phyloP scores from a whole-genome alignment of 495 filamentous ascomycete genomes.

The Hypoxylon lienhwacheense region DNA sequence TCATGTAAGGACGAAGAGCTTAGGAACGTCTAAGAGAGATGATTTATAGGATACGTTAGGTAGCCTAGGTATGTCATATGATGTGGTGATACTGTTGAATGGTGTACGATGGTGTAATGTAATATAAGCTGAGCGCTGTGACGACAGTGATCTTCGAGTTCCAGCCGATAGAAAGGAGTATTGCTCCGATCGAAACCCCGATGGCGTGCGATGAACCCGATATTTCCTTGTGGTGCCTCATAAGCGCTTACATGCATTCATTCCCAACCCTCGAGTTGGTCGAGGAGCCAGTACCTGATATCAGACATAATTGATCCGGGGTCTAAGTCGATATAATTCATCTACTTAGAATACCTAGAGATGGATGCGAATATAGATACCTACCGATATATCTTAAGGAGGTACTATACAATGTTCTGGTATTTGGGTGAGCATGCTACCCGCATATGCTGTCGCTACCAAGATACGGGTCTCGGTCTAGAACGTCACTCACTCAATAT shows the following conservation, averaged over 20 bases:
- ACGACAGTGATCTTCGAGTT: slow-evolving; percentile 19
- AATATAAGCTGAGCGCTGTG: slow-evolving; percentile 8
- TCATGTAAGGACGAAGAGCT: too few relatives aligned
- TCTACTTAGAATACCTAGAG: slow-evolving; percentile 12
- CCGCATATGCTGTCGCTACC: slow-evolving; percentile 8
- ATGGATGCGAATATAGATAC: slow-evolving; percentile 11
- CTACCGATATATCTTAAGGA: too few relatives aligned
- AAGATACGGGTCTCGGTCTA: slow-evolving; percentile 10
- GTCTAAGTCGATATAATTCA: slow-evolving; percentile 15
- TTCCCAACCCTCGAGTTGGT: slow-evolving; percentile 6
- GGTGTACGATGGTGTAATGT: slow-evolving; percentile 1
- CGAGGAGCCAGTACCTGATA: slow-evolving; percentile 10
- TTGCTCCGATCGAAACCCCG: slow-evolving; percentile 32
- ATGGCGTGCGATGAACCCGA: slow-evolving; percentile 26
- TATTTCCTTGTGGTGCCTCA: slow-evolving; percentile 18
- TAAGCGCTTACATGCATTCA: slow-evolving; percentile 29
- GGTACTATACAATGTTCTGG: slow-evolving; percentile 18
- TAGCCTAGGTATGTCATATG: too few relatives aligned
- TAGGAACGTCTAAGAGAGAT: too few relatives aligned
- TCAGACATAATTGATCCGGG: slow-evolving; percentile 21
- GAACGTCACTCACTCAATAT: slow-evolving; percentile 1
- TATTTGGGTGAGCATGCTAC: slow-evolving; percentile 10
- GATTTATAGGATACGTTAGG: too few relatives aligned
- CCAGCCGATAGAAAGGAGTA: slow-evolving; percentile 14
- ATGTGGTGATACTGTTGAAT: slow-evolving; percentile 3